Conservation (phyloP, 1,139 yeast species). For the Debaryomyces subglobosus region DNA sequence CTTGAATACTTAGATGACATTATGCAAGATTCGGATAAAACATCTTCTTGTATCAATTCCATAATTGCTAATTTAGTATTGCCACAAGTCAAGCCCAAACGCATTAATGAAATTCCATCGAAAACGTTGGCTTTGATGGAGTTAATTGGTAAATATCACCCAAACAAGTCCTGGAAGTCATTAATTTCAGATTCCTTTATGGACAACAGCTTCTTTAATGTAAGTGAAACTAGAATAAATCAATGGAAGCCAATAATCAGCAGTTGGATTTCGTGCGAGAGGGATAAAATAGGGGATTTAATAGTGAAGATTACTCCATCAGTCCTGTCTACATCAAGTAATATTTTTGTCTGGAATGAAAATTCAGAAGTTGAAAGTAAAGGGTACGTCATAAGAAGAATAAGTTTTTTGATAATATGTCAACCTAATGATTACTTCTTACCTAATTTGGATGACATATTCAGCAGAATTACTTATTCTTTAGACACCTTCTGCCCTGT, state of each 20-base stretch:
- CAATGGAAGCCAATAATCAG: conserved; percentile 55
- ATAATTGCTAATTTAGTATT: conserved; percentile 47
- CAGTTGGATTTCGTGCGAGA: conserved; percentile 61
- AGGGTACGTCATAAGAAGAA: conserved; percentile 53
- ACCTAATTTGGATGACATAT: conserved; percentile 50
- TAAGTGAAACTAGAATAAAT: conserved; percentile 26
- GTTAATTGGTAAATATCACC: conserved; percentile 36
- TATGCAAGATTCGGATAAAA: conserved; percentile 57
- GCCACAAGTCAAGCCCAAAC: conserved; percentile 48
- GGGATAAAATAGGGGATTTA: conserved; percentile 61
- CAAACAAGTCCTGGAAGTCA: conserved; percentile 55
- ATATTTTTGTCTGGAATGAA: conserved; percentile 78
- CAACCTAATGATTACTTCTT: conserved; percentile 63
- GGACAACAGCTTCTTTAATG: conserved; percentile 50
- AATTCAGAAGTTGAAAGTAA: conserved; percentile 58
- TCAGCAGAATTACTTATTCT: conserved; percentile 51
- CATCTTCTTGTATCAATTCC: conserved; percentile 42
- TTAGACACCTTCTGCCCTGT: conserved; percentile 35
- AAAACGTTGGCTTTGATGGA: conserved; percentile 44
- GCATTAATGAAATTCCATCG: conserved; percentile 30
- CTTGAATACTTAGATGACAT: conserved; percentile 45
- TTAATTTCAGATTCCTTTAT: conserved; percentile 54
- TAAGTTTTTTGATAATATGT: conserved; percentile 63
- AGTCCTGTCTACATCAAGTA: conserved; percentile 53
- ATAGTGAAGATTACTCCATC: conserved; percentile 52